Conservation (phyloP, 345 rosid genomes). For the Bretschneidera sinensis region DNA sequence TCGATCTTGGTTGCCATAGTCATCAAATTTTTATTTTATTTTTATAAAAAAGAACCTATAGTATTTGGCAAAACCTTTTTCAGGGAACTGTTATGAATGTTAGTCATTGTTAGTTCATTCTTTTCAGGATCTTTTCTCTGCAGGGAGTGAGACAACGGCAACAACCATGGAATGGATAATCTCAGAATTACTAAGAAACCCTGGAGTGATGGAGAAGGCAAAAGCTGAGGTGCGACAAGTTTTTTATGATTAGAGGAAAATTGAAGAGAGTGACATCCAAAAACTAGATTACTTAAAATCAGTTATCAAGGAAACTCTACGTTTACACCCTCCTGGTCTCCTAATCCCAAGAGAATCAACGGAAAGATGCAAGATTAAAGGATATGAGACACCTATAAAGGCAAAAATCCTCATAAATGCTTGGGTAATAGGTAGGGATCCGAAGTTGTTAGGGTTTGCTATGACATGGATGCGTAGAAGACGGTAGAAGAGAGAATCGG, state of each 20-base stretch:
- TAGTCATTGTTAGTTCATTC: not conserved
- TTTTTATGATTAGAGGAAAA: constrained; percentile 8
- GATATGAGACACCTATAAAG: constrained; percentile 16
- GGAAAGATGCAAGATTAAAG: constrained; percentile 19
- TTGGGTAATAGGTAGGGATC: constrained; percentile 30
- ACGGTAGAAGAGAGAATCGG: too few relatives aligned
- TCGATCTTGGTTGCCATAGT: not conserved
- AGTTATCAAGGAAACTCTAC: constrained; percentile 20
- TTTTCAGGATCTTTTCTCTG: constrained; percentile 20
- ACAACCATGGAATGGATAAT: constrained; percentile 22
- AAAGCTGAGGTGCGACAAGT: constrained; percentile 13
- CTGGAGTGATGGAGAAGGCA: constrained; percentile 9
- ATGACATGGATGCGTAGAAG: too few relatives aligned
- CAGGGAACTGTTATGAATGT: not conserved
- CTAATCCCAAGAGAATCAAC: constrained; percentile 22
- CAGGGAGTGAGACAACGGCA: constrained; percentile 23
- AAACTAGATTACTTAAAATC: constrained; percentile 11
- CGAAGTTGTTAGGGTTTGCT: too few relatives aligned
- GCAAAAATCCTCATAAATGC: constrained; percentile 22
- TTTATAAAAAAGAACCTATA: not conserved
- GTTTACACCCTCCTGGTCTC: constrained; percentile 20
- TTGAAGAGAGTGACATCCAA: constrained; percentile 17
- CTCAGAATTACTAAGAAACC: constrained; percentile 17
- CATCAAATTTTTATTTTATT: not conserved
- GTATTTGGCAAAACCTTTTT: not conserved